Conservation (phyloP, 2,329 filamentous ascomycete species). For the Phyllosticta paracitricarpa region DNA sequence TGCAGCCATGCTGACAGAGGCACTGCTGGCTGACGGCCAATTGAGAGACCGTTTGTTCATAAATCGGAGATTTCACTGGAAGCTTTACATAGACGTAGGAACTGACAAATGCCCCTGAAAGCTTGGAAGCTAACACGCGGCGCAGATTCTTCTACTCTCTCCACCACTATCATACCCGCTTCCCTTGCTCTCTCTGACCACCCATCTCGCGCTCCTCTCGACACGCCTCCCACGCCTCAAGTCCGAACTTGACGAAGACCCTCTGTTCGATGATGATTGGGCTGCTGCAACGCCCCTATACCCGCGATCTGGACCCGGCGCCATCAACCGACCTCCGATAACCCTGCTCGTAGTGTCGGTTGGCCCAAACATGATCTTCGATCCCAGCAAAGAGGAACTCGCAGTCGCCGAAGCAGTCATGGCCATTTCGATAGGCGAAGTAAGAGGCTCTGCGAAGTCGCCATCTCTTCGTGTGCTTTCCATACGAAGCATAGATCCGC, state of each 20-base stretch:
- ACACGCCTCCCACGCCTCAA: conserved; percentile 76
- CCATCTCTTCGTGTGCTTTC: conserved; percentile 29
- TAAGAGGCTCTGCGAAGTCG: conserved; percentile 11
- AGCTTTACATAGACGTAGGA: conserved; percentile 84
- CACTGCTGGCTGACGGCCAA: conserved; percentile 62
- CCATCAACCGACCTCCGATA: conserved; percentile 58
- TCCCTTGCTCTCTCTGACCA: conserved; percentile 83
- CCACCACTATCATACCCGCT: conserved; percentile 86
- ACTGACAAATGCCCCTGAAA: not conserved
- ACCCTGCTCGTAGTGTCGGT: conserved; percentile 85
- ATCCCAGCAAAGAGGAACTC: conserved; percentile 83
- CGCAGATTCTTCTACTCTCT: conserved; percentile 82
- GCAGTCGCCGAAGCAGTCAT: conserved; percentile 84
- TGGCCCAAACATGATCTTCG: conserved; percentile 83
- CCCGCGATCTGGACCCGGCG: conserved; percentile 35
- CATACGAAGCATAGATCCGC: conserved; percentile 40
- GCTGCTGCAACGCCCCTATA: conserved; percentile 72
- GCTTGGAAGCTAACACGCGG: conserved; percentile 4
- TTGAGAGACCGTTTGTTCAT: conserved; percentile 66
- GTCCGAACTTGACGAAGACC: conserved; percentile 88
- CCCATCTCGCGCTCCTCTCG: conserved; percentile 82
- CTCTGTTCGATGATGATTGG: conserved; percentile 98
- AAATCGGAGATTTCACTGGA: conserved; percentile 91
- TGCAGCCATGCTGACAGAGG: conserved; percentile 79
- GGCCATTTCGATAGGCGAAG: conserved; percentile 62